Percentiles rank a stretch among this genome's conserved stretches.
Evolutionary conservation across 1,284 basidiomycete species (phyloP).

Genomic region (Golubevia pallescens): DNA sequence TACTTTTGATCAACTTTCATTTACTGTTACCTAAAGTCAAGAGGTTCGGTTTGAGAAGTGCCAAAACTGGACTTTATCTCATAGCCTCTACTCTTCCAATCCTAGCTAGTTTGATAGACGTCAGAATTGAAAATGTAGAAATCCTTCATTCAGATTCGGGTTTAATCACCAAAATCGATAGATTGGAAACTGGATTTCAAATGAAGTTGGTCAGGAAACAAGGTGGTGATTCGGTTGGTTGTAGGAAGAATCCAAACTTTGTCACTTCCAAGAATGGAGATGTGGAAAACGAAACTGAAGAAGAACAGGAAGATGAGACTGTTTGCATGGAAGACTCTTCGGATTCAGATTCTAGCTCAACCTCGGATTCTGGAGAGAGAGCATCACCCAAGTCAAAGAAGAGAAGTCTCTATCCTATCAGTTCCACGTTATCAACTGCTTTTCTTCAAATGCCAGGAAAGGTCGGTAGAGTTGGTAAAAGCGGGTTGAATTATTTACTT

Average conservation of each 20-base stretch:
- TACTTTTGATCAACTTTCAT: background rate
- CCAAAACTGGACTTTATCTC: constrained; percentile 20
- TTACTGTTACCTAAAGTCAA: constrained; percentile 3
- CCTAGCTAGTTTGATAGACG: constrained; percentile 40
- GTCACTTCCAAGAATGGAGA: background rate
- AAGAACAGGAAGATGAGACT: background rate
- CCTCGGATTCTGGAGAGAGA: too few relatives aligned
- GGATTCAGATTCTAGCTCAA: too few relatives aligned
- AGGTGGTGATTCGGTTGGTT: too few relatives aligned
- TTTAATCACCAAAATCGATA: constrained; percentile 26
- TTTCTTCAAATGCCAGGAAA: constrained; percentile 25
- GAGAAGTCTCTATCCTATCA: background rate
- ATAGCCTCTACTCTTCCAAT: constrained; percentile 36
- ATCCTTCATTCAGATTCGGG: constrained; percentile 35
- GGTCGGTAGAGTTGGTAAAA: constrained; percentile 32
- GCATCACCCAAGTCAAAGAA: too few relatives aligned
- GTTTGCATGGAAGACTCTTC: too few relatives aligned
- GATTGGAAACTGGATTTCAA: constrained; percentile 28
- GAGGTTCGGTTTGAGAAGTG: constrained; percentile 13
- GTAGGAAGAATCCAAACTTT: background rate
- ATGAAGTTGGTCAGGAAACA: constrained; percentile 18
- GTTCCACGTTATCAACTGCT: background rate
- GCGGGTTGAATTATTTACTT: constrained; percentile 30
- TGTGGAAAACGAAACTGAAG: background rate
- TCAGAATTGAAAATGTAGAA: constrained; percentile 42